Evolutionary conservation across 2,329 filamentous ascomycete genomes (phyloP), one percentile per base, ranked within the genome.

Genomic region (Epichloe elymi): DNA sequence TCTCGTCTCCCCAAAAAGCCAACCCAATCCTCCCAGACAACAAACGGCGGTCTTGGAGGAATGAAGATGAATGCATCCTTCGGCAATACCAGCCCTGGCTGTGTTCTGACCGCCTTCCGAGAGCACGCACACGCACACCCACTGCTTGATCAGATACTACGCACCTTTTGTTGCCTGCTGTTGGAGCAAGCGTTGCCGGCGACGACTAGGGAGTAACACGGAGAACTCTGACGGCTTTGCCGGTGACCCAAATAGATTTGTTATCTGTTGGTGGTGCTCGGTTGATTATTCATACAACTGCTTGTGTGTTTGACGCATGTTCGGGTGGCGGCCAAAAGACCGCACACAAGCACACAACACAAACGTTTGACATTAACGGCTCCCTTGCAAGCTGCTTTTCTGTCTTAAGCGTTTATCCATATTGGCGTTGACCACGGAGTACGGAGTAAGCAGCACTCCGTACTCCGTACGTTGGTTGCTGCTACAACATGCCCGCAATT

Each of bases 91-190:
- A 39, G 45, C 36, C 15, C 36, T 14, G 36, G 45, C 35, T 46
- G 6, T 19, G 37, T 14, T 48, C 38, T 52, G 51, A 52, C 51
- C 51, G 51, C 51, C 42, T 52, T 46, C n/a, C 15, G 45, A n/a
- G 33, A 46, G 20, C 33, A 44, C 48, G n/a, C 41, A 45, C 33
- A 44, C 48, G n/a, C 41, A 45, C 26, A 30, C 26, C 26, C 26
- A 17, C 15, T 46, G 20, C 12, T n/a, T 5, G 50, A 10, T 23
- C 20, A 19, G 33, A 20, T 17, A 35, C 3, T 5, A 30, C 26
- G 26, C 26, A 30, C 2, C 26, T 30, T 11, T 11, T 30, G 26
- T 3, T 30, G 10, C 26, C 26, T 30, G 8, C 3, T 10, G 26
- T 30, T 10, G 26, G 26, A 30, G 26, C 26, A 30, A 30, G 26